Evolutionary conservation across 2,329 filamentous ascomycete genomes (phyloP).

Genomic region (Phoma sp.): DNA sequence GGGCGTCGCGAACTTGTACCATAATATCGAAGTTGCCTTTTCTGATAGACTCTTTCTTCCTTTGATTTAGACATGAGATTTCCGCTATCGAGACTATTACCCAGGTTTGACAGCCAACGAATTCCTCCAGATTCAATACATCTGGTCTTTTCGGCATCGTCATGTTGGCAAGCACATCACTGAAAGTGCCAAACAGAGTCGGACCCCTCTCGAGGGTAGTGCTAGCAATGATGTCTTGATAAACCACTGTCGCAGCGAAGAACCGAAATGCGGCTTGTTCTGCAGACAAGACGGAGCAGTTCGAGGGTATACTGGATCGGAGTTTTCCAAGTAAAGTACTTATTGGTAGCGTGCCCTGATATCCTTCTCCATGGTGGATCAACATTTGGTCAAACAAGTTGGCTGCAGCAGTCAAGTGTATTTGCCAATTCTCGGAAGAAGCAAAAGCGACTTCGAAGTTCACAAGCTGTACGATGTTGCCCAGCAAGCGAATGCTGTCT

Average conservation of each 20-base stretch:
- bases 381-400: conserved; percentile 55
- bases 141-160: conserved; percentile 13
- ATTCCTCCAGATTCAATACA: conserved; percentile 56
- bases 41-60: conserved; percentile 59
- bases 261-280: conserved; percentile 49
- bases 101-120: conserved; percentile 65
- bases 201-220: conserved; percentile 41
- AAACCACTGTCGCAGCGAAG: conserved; percentile 43
- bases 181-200: conserved; percentile 35
- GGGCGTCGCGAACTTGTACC: conserved; percentile 55
- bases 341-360: not conserved
- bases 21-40: conserved; percentile 53
- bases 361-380: conserved; percentile 22
- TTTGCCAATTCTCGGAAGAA: conserved; percentile 58
- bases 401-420: conserved; percentile 59
- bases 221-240: conserved; percentile 48
- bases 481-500: conserved; percentile 46
- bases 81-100: conserved; percentile 62
- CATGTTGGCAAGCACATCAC: conserved; percentile 27
- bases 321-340: conserved; percentile 21
- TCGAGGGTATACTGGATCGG: not conserved
- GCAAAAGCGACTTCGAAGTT: conserved; percentile 59
- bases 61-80: conserved; percentile 60
- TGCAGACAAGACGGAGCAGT: conserved; percentile 31
- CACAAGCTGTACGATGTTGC: conserved; percentile 61